phyloP scores from a whole-genome alignment of 1,284 basidiomycete species.

The Pyrrhoderma lamaoense region DNA sequence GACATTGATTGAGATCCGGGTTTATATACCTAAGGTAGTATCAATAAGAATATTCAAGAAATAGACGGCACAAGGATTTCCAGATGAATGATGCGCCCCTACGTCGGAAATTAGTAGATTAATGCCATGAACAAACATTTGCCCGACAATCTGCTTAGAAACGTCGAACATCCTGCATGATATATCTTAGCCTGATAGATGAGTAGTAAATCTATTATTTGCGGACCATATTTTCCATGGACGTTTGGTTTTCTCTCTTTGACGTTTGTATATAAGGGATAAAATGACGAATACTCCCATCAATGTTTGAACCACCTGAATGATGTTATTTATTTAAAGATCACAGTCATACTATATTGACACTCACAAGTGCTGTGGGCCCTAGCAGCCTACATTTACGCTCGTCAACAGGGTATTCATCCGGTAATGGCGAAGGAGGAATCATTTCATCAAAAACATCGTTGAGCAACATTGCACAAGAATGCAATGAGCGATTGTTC shows the following conservation, averaged over 20 bases:
- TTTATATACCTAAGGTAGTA: constrained; percentile 69
- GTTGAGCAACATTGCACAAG: constrained; percentile 6
- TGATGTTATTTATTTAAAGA: not conserved
- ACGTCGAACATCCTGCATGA: constrained; percentile 73
- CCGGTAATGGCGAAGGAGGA: constrained; percentile 5
- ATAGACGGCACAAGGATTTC: constrained; percentile 87
- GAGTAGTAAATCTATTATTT: not conserved
- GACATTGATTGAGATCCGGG: constrained; percentile 1
- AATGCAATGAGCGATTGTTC: too few relatives aligned
- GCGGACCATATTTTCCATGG: constrained; percentile 89
- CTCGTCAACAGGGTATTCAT: constrained; percentile 44
- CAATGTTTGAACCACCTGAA: constrained; percentile 67
- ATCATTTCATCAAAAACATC: not conserved
- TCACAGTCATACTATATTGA: not conserved
- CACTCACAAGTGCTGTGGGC: constrained; percentile 55
- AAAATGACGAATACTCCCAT: constrained; percentile 86
- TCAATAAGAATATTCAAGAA: constrained; percentile 94
- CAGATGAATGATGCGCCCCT: constrained; percentile 56
- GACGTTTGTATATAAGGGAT: constrained; percentile 83
- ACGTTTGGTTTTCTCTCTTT: constrained; percentile 77
- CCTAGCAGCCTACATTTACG: constrained; percentile 59
- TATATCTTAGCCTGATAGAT: not conserved
- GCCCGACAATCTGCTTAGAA: constrained; percentile 87
- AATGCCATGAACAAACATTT: constrained; percentile 82
- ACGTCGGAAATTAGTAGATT: constrained; percentile 79